phyloP scores from a whole-genome alignment of 352 stramenopile species.

The Labyrinthula sp. region DNA sequence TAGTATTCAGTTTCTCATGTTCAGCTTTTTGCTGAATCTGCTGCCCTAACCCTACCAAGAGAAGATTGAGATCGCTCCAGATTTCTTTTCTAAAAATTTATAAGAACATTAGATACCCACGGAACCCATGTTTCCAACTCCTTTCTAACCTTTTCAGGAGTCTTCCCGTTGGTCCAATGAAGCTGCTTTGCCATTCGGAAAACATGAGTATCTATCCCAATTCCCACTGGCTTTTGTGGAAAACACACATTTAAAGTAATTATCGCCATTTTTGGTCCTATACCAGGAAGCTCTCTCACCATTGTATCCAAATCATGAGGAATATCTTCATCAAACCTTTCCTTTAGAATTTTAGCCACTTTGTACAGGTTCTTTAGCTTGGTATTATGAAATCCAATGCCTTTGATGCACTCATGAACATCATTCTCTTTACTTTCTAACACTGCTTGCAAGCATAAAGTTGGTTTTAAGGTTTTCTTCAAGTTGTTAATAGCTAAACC shows the following conservation, averaged over 20 bases:
- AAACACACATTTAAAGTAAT: conserved; percentile 74
- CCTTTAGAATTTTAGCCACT: conserved; percentile 40
- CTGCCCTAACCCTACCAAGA: conserved; percentile 85
- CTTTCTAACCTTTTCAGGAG: conserved; percentile 70
- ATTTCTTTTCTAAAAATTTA: too few species aligned
- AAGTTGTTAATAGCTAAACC: conserved; percentile 64
- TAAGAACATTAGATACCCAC: too few species aligned
- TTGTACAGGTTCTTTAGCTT: conserved; percentile 85
- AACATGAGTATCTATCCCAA: conserved; percentile 89
- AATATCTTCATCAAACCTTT: conserved; percentile 57
- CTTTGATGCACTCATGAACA: conserved; percentile 59
- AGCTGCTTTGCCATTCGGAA: conserved; percentile 83
- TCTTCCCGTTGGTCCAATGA: conserved; percentile 70
- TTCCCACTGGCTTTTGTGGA: conserved; percentile 50
- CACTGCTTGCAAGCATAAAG: too few species aligned
- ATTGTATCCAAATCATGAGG: conserved; percentile 61
- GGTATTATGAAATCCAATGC: conserved; percentile 82
- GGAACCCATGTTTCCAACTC: conserved; percentile 82
- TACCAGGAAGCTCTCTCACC: conserved; percentile 61
- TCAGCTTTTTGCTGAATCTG: conserved; percentile 40
- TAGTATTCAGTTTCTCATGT: conserved; percentile 9
- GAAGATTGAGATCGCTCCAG: conserved; percentile 68
- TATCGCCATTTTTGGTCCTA: conserved; percentile 90
- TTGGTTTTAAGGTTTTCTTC: conserved; percentile 48
- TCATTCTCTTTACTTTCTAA: too few species aligned